Evolutionary conservation across 805 yeast species (phyloP).

Genomic region (Zygosaccharomyces rouxii): DNA sequence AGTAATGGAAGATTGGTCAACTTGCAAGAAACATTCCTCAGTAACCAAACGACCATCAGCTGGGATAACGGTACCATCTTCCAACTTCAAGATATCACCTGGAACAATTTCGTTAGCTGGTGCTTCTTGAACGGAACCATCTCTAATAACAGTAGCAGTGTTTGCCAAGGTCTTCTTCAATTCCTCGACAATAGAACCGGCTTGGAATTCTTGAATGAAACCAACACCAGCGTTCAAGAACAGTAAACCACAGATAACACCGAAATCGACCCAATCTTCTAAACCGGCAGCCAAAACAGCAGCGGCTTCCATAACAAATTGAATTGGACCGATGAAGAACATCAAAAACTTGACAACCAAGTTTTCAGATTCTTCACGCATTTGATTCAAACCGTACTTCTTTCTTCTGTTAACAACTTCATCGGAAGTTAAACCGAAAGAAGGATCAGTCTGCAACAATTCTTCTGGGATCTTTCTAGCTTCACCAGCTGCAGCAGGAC

Average conservation of each 20-base stretch:
- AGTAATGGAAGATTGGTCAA: slow-evolving; percentile 94
- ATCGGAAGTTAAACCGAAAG: slow-evolving; percentile 68
- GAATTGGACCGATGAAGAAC: slow-evolving; percentile 94
- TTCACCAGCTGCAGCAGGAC: slow-evolving; percentile 47
- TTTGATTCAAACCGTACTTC: slow-evolving; percentile 85
- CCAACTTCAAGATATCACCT: slow-evolving; percentile 89
- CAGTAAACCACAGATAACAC: slow-evolving; percentile 88
- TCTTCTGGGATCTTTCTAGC: slow-evolving; percentile 84
- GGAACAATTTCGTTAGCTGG: slow-evolving; percentile 86
- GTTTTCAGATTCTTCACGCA: slow-evolving; percentile 86
- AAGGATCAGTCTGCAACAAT: slow-evolving; percentile 75
- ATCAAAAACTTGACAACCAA: slow-evolving; percentile 69
- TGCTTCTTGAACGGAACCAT: slow-evolving; percentile 71
- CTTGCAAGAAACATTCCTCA: slow-evolving; percentile 81
- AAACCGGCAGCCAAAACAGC: slow-evolving; percentile 93
- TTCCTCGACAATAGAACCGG: slow-evolving; percentile 96
- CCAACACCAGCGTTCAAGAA: slow-evolving; percentile 89
- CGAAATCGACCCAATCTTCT: slow-evolving; percentile 98
- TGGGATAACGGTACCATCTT: slow-evolving; percentile 89
- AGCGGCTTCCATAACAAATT: slow-evolving; percentile 96
- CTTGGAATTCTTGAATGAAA: slow-evolving; percentile 96
- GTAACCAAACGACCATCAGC: slow-evolving; percentile 89
- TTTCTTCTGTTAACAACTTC: slow-evolving; percentile 81
- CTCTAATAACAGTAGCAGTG: slow-evolving; percentile 80
- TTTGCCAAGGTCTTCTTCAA: slow-evolving; percentile 92